Evolutionary conservation across 192 early-diverging fungal genomes (phyloP), one percentile per base, ranked within the genome.

Genomic region (Entomortierella beljakovae): DNA sequence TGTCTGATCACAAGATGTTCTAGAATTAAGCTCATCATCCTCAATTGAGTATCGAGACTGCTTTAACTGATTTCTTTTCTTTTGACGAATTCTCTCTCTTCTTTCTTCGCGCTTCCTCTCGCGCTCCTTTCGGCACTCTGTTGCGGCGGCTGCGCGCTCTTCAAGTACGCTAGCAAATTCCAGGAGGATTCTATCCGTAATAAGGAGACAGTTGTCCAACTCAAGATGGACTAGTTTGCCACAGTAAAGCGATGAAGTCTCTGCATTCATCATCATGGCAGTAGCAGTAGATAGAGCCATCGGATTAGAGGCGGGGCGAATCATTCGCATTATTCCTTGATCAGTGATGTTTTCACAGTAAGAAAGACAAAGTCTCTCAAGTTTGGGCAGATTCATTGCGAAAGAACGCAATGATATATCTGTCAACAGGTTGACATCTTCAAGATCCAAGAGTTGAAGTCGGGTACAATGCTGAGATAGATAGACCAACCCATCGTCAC

Each of bases 161-260:
- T 77, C 72, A 28, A 88, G 42, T 23, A 81, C 68, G 8, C 56
- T 73, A 11, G 86, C 86, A 71, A 88, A 82, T 34, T 82, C 80
- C 5, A 82, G 64, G 15, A 88, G 56, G 2, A 73, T 48, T 3
- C 69, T 31, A 46, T 88, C 86, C 22, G 86, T 88, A 9, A 88
- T 71, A 56, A 71, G 28, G 11, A 61, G 57, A 58, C 84, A 85
- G 11, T 79, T 82, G 56, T 82, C 86, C n/a, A 88, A 58, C 57
- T 85, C 84, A 3, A 88, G 9, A 29, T 85, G 81, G 7, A 69
- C 22, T 23, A 88, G 26, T 9, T 72, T 46, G 18, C 57, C 34
- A 22, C 71, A 69, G 50, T 79, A 85, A 28, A 26, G 34, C 13
- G 68, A 42, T n/a, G 75, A 42, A 0, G 35, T 35, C 1, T 59